Evolutionary conservation across 371 early-diverging fungal species (phyloP), one percentile per base, ranked within the genome.

Genomic region (Mucor irregularis): DNA sequence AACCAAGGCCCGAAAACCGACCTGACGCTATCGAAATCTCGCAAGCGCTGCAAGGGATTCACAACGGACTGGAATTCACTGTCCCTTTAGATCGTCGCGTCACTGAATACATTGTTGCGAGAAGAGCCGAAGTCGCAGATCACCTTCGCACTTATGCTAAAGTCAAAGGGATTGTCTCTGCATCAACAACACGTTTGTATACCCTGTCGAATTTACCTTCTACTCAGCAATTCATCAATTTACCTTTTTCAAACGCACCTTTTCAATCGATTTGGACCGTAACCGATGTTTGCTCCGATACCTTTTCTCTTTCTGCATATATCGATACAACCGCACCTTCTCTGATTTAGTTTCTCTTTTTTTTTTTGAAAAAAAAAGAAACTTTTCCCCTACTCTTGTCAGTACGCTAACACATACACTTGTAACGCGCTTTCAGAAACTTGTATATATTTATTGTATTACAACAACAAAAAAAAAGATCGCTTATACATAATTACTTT

Each of bases 41-140:
- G 35, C 54, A 56, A 31, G 71, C 68, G 11, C 35, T 76, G 19
- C 76, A 73, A 13, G 54, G 64, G 0, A 68, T 73, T 21, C 73
- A 76, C 46, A 62, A 66, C 33, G 62, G 34, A 2, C 49, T 76
- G 17, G 61, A 62, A 5, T 70, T 61, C 25, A 71, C 73, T 4
- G 71, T 70, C 0, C 76, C 76, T 5, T 49, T 76, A 1, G 62
- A 64, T 55, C 62, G 61, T 2, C 49, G 64, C 16, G 69, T 71
- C 9, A 69, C 73, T 5, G 69, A 68, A 50, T 73, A 73, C 45
- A 73, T 73, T 44, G 69, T 69, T 10, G 73, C 71, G 3, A 56
- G 77, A 46, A 64, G 77, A 25, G 71, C 73, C 11, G 73, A 73
- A 43, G 66, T 63, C 16, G 71, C 71, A 24, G 69, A 73, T 44